A percentile compares a stretch with the other conserved stretches of the same genome.
phyloP scores from a whole-genome alignment of 441 rosid genomes.

The Mallotus japonicus region DNA sequence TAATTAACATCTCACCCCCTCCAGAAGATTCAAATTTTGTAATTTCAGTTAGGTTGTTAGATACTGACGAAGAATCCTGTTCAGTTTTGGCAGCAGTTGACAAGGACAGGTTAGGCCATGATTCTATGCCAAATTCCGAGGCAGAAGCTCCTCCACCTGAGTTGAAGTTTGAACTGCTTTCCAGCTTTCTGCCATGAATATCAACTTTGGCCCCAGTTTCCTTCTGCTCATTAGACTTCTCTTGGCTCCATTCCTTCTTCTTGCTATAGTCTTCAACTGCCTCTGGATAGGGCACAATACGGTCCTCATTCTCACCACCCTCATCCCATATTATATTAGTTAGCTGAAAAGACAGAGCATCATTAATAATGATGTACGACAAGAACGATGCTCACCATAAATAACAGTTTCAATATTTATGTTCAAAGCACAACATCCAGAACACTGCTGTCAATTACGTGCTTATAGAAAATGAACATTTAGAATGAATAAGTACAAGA shows the following conservation, averaged over 20 bases:
- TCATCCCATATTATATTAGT: conserved; percentile 86
- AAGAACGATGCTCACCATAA: conserved; percentile 14
- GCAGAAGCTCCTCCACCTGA: conserved; percentile 43
- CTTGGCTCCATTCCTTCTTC: conserved; percentile 56
- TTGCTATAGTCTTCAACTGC: conserved; percentile 45
- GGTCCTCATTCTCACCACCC: conserved; percentile 65
- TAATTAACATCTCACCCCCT: conserved; percentile 44
- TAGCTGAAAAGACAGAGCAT: conserved; percentile 45
- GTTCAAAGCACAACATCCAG: background rate
- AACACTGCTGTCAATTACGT: background rate
- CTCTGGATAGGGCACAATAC: conserved; percentile 71
- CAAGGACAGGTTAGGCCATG: conserved; percentile 54
- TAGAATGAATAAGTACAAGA: background rate
- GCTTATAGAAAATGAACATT: background rate
- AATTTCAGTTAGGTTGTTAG: conserved; percentile 47
- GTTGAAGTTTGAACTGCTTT: conserved; percentile 40
- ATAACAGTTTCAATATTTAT: background rate
- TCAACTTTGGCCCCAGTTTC: conserved; percentile 32
- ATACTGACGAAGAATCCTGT: conserved; percentile 49
- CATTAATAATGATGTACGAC: background rate
- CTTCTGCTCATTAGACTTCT: conserved; percentile 51
- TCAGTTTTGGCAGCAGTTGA: conserved; percentile 45
- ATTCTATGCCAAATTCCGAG: conserved; percentile 46
- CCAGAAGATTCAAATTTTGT: conserved; percentile 40
- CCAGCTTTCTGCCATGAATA: conserved; percentile 43